Percentiles rank a stretch among this genome's conserved stretches.
phyloP scores from a whole-genome alignment of 805 yeast species.

The Sugiyamaella lignohabitans region DNA sequence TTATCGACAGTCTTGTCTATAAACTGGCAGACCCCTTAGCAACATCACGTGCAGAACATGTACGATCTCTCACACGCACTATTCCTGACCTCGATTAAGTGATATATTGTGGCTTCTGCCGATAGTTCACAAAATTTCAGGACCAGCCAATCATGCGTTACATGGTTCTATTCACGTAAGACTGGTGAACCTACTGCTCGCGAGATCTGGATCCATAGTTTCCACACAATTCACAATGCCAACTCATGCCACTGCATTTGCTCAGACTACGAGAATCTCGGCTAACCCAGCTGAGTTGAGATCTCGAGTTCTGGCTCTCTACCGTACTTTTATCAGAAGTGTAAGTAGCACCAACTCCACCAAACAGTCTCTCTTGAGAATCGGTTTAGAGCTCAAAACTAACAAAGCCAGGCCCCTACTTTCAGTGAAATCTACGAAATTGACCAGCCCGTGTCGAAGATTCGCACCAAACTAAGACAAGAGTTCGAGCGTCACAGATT shows the following conservation, averaged over 20 bases:
- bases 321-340: slow-evolving; percentile 61
- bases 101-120: not conserved
- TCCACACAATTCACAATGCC: no score
- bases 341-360: slow-evolving; percentile 18
- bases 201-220: no score
- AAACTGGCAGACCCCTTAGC: not conserved
- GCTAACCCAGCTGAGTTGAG: slow-evolving; percentile 55
- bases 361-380: no score
- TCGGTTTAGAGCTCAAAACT: slow-evolving; percentile 3
- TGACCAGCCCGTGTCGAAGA: slow-evolving; percentile 62
- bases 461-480: slow-evolving; percentile 79
- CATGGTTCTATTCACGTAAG: not conserved
- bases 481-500: slow-evolving; percentile 82
- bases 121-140: not conserved
- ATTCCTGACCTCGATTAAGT: not conserved
- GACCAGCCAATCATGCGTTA: not conserved
- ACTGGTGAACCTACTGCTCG: no score
- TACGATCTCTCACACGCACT: no score
- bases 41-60: no score
- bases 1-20: not conserved
- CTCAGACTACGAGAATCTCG: slow-evolving; percentile 69
- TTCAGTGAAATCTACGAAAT: slow-evolving; percentile 40
- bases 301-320: slow-evolving; percentile 57
- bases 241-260: slow-evolving; percentile 77
- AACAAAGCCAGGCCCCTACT: slow-evolving; percentile 25